These are phyloP conservation scores for Agrocybe chaxingu DNA, from an alignment of 768 basidiomycete species.

Conservation along the genomic window DNA sequence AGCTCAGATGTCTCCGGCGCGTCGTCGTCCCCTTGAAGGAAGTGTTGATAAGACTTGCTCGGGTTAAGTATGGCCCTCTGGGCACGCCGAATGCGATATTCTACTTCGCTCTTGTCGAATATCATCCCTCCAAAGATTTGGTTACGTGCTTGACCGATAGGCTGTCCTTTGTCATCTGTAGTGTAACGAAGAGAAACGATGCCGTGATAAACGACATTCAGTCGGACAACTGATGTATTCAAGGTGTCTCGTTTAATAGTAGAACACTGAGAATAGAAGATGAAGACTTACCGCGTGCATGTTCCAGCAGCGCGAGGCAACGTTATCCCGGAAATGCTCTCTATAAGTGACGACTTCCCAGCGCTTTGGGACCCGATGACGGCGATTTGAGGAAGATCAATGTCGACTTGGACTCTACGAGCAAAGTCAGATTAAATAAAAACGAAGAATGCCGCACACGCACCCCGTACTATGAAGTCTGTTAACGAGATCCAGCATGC, in stretches of 20 bases:
- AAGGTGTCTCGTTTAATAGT: background rate
- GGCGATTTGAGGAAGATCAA: constrained; percentile 71
- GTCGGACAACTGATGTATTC: constrained; percentile 47
- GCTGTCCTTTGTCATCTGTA: constrained; percentile 35
- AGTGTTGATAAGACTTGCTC: constrained; percentile 23
- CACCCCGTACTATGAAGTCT: constrained; percentile 63
- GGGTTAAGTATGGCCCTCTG: constrained; percentile 69
- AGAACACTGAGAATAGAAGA: background rate
- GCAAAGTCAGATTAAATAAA: background rate
- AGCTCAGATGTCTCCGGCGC: constrained; percentile 10
- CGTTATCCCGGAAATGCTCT: constrained; percentile 71
- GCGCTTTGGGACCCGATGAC: constrained; percentile 73
- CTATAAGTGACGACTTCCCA: constrained; percentile 76
- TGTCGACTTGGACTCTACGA: constrained; percentile 60
- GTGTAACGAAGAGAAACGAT: constrained; percentile 44
- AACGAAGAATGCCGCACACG: constrained; percentile 25
- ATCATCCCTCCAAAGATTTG: constrained; percentile 48
- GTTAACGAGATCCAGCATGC: constrained; percentile 57
- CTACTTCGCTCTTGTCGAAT: constrained; percentile 48
- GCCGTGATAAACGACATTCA: constrained; percentile 54
- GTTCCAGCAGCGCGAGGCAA: constrained; percentile 71
- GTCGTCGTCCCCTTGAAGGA: constrained; percentile 36
- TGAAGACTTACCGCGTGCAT: constrained; percentile 55
- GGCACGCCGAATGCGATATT: constrained; percentile 64
- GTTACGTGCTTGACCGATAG: constrained; percentile 35